Evolutionary conservation across 2,329 filamentous ascomycete species (phyloP).

Genomic region (Chlorencoelia australis): DNA sequence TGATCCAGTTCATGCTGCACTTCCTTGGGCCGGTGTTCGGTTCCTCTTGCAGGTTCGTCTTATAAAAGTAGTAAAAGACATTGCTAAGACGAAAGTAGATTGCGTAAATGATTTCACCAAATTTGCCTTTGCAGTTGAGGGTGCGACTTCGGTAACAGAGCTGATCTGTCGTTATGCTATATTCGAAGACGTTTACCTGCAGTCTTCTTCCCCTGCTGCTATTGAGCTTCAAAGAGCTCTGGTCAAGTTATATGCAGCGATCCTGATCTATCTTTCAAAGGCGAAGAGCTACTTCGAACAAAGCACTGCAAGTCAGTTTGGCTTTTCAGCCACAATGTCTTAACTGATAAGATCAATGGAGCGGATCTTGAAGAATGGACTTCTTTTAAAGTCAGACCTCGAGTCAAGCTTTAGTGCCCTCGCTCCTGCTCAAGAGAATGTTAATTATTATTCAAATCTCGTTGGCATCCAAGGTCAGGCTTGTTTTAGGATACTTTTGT

Average conservation of each 20-base stretch:
- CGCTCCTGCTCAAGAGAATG: too few relatives aligned
- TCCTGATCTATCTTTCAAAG: slow-evolving; percentile 7
- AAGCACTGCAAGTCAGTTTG: slow-evolving; percentile 2
- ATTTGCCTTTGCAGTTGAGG: too few relatives aligned
- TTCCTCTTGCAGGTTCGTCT: slow-evolving; percentile 8
- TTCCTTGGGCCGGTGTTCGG: slow-evolving; percentile 12
- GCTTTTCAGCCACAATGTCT: too few relatives aligned
- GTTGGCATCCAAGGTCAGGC: too few relatives aligned
- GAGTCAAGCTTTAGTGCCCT: too few relatives aligned
- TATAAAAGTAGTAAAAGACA: slow-evolving; percentile 1
- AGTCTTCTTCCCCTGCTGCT: neutral
- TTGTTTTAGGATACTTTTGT: too few relatives aligned
- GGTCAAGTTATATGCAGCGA: slow-evolving; percentile 5
- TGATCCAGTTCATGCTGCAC: slow-evolving; percentile 10
- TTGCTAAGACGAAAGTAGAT: too few relatives aligned
- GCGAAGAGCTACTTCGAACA: slow-evolving; percentile 6
- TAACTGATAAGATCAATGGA: too few relatives aligned
- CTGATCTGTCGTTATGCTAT: slow-evolving; percentile 8
- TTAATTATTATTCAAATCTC: too few relatives aligned
- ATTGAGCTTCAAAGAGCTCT: slow-evolving; percentile 1
- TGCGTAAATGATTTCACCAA: too few relatives aligned
- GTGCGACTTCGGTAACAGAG: slow-evolving; percentile 6
- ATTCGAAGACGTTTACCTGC: slow-evolving; percentile 8
- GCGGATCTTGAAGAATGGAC: too few relatives aligned
- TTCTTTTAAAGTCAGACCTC: too few relatives aligned